Conservation (phyloP, 23 red algal species). For the Cyanidium caldarium region DNA sequence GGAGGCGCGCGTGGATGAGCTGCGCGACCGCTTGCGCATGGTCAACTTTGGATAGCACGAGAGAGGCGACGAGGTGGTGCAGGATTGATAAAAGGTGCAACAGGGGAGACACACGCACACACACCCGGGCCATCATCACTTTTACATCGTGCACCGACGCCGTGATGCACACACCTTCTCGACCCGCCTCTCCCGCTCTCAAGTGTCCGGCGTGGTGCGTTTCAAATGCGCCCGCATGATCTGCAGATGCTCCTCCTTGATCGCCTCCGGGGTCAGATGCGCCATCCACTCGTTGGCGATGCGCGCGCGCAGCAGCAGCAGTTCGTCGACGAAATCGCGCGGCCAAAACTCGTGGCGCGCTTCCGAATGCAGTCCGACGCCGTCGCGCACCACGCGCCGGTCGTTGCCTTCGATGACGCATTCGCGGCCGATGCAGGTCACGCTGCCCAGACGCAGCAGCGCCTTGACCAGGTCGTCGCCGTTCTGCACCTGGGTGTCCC, state of each 20-base stretch:
- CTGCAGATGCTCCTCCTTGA: neutral
- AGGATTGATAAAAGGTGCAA: neutral
- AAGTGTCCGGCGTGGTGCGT: neutral
- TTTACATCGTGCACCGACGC: neutral
- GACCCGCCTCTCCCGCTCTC: too few relatives aligned
- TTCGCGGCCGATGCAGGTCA: neutral
- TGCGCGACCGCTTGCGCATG: neutral
- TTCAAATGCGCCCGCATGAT: neutral
- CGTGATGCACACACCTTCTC: neutral
- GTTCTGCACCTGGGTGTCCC: neutral
- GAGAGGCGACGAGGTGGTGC: neutral
- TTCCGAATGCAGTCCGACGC: neutral
- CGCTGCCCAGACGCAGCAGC: neutral
- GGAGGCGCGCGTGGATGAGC: neutral
- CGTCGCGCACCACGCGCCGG: neutral
- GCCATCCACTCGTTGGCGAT: neutral
- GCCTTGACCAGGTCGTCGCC: neutral
- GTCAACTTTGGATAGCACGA: neutral
- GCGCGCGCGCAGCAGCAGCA: neutral
- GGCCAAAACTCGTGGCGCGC: neutral
- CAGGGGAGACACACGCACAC: neutral
- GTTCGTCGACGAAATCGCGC: neutral
- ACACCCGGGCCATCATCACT: neutral
- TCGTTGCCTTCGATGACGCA: neutral
- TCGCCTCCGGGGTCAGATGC: neutral